Evolutionary conservation across 2,329 filamentous ascomycete genomes (phyloP).

Genomic region (Plenodomus biglobosus): DNA sequence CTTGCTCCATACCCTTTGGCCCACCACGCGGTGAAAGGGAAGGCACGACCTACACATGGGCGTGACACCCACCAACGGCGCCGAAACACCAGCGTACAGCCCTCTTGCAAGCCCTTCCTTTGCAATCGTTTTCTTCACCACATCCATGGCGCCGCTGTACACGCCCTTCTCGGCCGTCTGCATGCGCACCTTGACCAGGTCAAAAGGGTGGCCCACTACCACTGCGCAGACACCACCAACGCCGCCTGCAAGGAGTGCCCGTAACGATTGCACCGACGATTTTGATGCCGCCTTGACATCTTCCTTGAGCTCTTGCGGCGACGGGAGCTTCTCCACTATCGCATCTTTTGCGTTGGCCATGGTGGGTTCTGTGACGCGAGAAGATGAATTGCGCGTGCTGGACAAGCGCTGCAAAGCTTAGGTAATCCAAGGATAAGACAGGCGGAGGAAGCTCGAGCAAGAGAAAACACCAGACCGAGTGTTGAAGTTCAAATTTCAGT

Average conservation of each 20-base stretch:
- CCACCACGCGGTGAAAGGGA: neutral
- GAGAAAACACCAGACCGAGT: neutral
- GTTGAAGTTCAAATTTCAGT: neutral
- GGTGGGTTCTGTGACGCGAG: conserved; percentile 10
- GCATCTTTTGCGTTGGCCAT: conserved; percentile 31
- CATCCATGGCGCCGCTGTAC: conserved; percentile 87
- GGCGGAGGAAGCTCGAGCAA: neutral
- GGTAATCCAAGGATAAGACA: neutral
- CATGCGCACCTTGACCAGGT: conserved; percentile 94
- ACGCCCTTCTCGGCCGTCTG: conserved; percentile 95
- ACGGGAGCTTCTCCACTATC: conserved; percentile 37
- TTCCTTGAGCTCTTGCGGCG: conserved; percentile 53
- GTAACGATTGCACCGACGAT: conserved; percentile 64
- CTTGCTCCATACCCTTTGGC: neutral
- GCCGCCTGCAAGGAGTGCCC: conserved; percentile 84
- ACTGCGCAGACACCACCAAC: conserved; percentile 95
- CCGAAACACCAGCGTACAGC: conserved; percentile 94
- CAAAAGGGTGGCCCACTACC: conserved; percentile 90
- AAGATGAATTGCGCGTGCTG: conserved; percentile 8
- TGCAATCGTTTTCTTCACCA: conserved; percentile 84
- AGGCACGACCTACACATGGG: conserved; percentile 82
- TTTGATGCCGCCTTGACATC: conserved; percentile 56
- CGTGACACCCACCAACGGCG: conserved; percentile 91
- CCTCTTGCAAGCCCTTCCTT: conserved; percentile 78
- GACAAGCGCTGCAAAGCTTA: neutral